Conservation (phyloP, 805 yeast genomes). For the Maudiozyma serrabonitensis region DNA sequence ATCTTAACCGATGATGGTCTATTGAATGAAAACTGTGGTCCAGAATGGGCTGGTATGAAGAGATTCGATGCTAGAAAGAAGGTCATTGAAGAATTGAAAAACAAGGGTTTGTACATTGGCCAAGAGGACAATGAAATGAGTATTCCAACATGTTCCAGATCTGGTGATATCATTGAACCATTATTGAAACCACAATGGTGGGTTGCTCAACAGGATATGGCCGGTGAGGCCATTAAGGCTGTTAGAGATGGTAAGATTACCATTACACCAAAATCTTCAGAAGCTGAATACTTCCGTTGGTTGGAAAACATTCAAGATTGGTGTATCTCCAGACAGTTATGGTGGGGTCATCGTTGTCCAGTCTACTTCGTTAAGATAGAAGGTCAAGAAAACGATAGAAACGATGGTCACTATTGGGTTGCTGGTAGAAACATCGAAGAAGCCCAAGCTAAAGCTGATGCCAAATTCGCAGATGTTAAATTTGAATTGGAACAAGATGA, state of each 20-base stretch:
- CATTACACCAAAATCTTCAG: conserved; percentile 81
- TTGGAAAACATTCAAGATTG: conserved; percentile 93
- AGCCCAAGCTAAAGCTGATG: conserved; percentile 72
- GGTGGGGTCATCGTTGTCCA: conserved; percentile 99
- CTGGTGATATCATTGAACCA: conserved; percentile 96
- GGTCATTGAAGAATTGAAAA: conserved; percentile 74
- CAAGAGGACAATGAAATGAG: conserved; percentile 95
- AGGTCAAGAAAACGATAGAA: conserved; percentile 52
- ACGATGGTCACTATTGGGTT: conserved; percentile 73
- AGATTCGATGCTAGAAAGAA: conserved; percentile 86
- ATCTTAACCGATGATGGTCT: conserved; percentile 88
- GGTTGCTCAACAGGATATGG: conserved; percentile 88
- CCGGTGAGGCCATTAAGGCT: conserved; percentile 74
- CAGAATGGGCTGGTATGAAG: conserved; percentile 77
- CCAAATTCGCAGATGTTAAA: conserved; percentile 58
- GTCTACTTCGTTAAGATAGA: conserved; percentile 80
- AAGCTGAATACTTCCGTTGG: conserved; percentile 92
- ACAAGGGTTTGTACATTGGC: conserved; percentile 63
- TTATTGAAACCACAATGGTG: conserved; percentile 98
- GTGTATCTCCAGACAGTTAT: conserved; percentile 91
- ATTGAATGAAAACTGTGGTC: conserved; percentile 84
- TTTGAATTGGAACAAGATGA: conserved; percentile 88
- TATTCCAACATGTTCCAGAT: conserved; percentile 87
- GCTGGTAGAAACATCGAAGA: conserved; percentile 79
- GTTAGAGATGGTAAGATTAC: conserved; percentile 73